A percentile compares a stretch with the other conserved stretches of the same genome.
Conservation (phyloP, 768 basidiomycete genomes). For the Gloeostereum incarnatum region DNA sequence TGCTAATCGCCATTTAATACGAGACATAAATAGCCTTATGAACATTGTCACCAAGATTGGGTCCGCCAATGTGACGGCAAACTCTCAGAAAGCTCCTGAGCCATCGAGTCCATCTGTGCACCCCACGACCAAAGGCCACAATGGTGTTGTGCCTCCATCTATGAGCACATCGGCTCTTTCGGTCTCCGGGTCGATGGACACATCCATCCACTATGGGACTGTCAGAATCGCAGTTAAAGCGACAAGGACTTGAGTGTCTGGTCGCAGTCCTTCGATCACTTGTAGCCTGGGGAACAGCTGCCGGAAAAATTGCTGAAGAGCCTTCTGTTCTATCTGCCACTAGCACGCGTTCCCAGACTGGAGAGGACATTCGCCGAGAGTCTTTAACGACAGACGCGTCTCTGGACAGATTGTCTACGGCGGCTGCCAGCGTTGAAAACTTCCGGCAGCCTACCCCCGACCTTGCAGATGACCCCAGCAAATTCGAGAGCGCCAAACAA, state of each 20-base stretch:
- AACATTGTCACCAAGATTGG: conserved; percentile 94
- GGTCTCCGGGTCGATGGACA: conserved; percentile 59
- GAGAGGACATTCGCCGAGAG: conserved; percentile 47
- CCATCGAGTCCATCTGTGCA: conserved; percentile 52
- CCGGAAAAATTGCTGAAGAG: conserved; percentile 36
- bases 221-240: conserved; percentile 76
- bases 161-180: conserved; percentile 57
- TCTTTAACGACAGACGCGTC: conserved; percentile 47
- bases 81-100: conserved; percentile 43
- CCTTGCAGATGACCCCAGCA: conserved; percentile 77
- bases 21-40: conserved; percentile 55
- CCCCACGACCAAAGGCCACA: conserved; percentile 37
- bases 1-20: conserved; percentile 4
- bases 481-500: conserved; percentile 93
- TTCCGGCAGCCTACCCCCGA: conserved; percentile 71
- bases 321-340: conserved; percentile 18
- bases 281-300: conserved; percentile 78
- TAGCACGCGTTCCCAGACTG: conserved; percentile 32
- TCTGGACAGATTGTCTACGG: conserved; percentile 41
- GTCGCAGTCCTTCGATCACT: conserved; percentile 83
- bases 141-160: conserved; percentile 36
- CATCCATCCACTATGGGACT: conserved; percentile 55
- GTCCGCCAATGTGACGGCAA: conserved; percentile 39
- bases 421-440: conserved; percentile 39
- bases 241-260: conserved; percentile 93